These are phyloP conservation scores for Pseudomonodictys pantanalensis DNA, from an alignment of 495 filamentous ascomycete species.

Conservation along the genomic window DNA sequence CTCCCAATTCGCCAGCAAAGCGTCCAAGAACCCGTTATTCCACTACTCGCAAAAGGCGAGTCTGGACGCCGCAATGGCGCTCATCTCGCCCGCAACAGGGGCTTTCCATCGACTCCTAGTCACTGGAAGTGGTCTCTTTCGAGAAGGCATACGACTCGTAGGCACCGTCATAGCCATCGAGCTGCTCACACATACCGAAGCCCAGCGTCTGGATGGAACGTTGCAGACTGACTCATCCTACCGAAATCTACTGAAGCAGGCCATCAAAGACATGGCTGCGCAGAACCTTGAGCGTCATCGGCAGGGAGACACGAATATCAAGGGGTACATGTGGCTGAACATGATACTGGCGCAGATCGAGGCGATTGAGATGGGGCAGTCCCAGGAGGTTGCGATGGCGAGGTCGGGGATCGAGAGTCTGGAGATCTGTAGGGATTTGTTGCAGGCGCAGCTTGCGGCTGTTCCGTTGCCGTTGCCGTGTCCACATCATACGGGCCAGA, in stretches of 20 bases:
- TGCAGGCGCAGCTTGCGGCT: no score
- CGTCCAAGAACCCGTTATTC: slow-evolving; percentile 50
- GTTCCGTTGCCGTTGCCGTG: no score
- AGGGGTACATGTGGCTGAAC: slow-evolving; percentile 47
- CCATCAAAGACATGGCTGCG: slow-evolving; percentile 39
- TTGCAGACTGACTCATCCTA: slow-evolving; percentile 37
- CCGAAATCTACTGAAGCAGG: slow-evolving; percentile 39
- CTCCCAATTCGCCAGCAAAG: slow-evolving; percentile 51
- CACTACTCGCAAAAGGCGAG: slow-evolving; percentile 57
- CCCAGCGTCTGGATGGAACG: slow-evolving; percentile 24
- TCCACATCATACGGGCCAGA: no score
- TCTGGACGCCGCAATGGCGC: slow-evolving; percentile 51
- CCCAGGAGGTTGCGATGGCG: slow-evolving; percentile 9
- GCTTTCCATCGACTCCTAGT: slow-evolving; percentile 45
- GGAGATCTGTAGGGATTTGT: slow-evolving; percentile 1
- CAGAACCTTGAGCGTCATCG: slow-evolving; percentile 44
- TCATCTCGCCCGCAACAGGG: slow-evolving; percentile 43
- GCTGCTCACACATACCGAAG: slow-evolving; percentile 41
- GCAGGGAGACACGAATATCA: slow-evolving; percentile 53
- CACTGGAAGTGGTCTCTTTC: slow-evolving; percentile 50
- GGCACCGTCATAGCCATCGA: slow-evolving; percentile 42
- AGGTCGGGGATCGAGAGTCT: slow-evolving; percentile 3
- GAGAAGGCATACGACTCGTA: slow-evolving; percentile 45
- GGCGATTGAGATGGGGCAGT: slow-evolving; percentile 29
- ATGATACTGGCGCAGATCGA: slow-evolving; percentile 47